Evolutionary conservation across 2,329 filamentous ascomycete species (phyloP), one percentile per base, ranked within the genome.

Genomic region (Calonectria honghensis): DNA sequence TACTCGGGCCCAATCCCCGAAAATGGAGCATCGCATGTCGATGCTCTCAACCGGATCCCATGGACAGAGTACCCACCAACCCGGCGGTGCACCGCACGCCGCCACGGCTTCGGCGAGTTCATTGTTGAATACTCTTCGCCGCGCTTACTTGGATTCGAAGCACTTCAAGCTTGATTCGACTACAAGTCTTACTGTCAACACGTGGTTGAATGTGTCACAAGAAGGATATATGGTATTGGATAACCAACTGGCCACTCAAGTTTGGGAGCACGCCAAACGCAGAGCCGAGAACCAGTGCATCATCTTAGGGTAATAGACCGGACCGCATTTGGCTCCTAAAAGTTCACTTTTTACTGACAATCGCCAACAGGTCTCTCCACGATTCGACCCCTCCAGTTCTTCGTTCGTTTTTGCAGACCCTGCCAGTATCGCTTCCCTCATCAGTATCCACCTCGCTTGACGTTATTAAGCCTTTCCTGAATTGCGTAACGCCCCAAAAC

Each of bases 221-320:
- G 87, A 94, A 78, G 87, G 91, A 32, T 92, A 93, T 51, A 89
- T 91, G 3, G 95, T 94, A 9, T 91, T 98, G 59, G 97, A 99
- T 85, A 86, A 91, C 54, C 91, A 94, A 31, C 86, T 98, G 66
- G 94, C 95, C n/a, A 89, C 91, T 68, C 92, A 95, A 83, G 96
- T 96, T 6, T 99, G 97, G 96, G 96, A 99, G 86, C 97, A 99
- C 88, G 96, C 97, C 72, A 92, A 96, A 79, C 93, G 97, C 76
- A 92, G 97, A 87, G 97, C 97, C 51, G 97, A 99, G 85, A 97
- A 99, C 87, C 96, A 95, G 27, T 98, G 96, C 83, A 94, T 99
- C 77, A 89, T 98, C 70, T 86, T 99, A 78, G 94, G 94, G 95
- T 63, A 29, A 89, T 80, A 92, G 86, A 13, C 20, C 66, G 37